Percentiles rank a stretch among this genome's conserved stretches.
These are phyloP conservation scores for Curvularia sp. DNA, from an alignment of 2,329 filamentous ascomycete species.

Conservation along the genomic window DNA sequence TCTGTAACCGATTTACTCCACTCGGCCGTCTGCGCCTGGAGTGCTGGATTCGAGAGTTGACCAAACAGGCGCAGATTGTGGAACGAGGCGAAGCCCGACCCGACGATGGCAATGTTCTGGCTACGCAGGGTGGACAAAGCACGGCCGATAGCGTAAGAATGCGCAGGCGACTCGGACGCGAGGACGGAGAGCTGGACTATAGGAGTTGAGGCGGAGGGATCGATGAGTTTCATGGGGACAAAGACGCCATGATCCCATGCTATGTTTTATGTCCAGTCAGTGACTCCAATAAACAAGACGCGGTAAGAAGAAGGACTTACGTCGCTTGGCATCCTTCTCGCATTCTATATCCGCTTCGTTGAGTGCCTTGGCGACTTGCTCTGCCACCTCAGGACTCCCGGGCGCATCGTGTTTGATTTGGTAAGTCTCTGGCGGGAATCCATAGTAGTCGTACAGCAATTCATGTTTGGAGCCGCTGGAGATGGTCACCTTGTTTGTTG, in stretches of 20 bases:
- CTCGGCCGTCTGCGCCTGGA: conserved; percentile 42
- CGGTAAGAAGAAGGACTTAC: conserved; percentile 29
- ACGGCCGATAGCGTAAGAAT: conserved; percentile 61
- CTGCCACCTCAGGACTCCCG: conserved; percentile 63
- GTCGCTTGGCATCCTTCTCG: conserved; percentile 42
- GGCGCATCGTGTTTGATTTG: conserved; percentile 64
- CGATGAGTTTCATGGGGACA: conserved; percentile 63
- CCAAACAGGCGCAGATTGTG: conserved; percentile 62
- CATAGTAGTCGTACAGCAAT: conserved; percentile 66
- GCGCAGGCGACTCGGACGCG: conserved; percentile 57
- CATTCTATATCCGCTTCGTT: conserved; percentile 56
- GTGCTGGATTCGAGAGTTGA: conserved; percentile 32
- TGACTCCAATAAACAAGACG: not conserved
- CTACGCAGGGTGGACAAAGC: conserved; percentile 61
- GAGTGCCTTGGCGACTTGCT: conserved; percentile 57
- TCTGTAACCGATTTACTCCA: conserved; percentile 60
- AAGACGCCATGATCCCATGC: conserved; percentile 70
- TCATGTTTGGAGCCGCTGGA: conserved; percentile 58
- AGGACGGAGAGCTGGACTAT: conserved; percentile 67
- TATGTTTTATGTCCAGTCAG: conserved; percentile 15
- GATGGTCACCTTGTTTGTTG: conserved; percentile 58
- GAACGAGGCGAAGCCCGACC: conserved; percentile 67
- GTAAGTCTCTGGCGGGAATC: conserved; percentile 65
- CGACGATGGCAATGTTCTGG: conserved; percentile 64
- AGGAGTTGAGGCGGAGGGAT: conserved; percentile 61